A percentile compares a stretch with the other conserved stretches of the same genome.
These are phyloP conservation scores for Leccinum subrobustum DNA, from an alignment of 1,284 basidiomycete genomes.

Conservation along the genomic window DNA sequence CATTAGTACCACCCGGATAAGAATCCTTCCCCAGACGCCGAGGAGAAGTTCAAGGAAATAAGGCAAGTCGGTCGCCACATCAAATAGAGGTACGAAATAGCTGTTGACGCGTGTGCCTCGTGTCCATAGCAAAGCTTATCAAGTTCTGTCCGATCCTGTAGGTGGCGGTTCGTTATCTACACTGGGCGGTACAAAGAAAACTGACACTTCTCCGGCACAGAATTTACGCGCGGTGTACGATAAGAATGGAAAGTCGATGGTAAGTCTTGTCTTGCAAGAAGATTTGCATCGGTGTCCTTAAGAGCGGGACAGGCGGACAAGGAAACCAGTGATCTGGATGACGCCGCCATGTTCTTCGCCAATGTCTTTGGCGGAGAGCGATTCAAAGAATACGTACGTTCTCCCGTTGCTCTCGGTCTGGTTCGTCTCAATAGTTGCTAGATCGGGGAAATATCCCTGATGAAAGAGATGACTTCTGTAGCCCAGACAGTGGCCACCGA, in stretches of 20 bases:
- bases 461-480: constrained; percentile 85
- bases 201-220: constrained; percentile 40
- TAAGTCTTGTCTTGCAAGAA: constrained; percentile 32
- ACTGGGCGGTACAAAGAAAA: constrained; percentile 1
- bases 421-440: constrained; percentile 31
- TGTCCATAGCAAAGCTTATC: constrained; percentile 79
- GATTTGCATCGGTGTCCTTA: constrained; percentile 9
- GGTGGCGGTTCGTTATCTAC: constrained; percentile 30
- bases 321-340: constrained; percentile 74
- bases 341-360: constrained; percentile 89
- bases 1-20: constrained; percentile 91
- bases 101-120: constrained; percentile 21
- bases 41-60: constrained; percentile 93
- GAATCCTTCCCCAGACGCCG: constrained; percentile 84
- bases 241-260: constrained; percentile 90
- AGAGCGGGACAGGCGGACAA: constrained; percentile 55
- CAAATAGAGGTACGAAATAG: constrained; percentile 21
- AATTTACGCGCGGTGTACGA: constrained; percentile 92
- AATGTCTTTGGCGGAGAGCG: constrained; percentile 91
- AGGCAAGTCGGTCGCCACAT: constrained; percentile 49
- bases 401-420: neutral
- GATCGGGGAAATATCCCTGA: constrained; percentile 91
- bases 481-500: constrained; percentile 85
- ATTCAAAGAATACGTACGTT: constrained; percentile 80
- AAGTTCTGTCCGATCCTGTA: constrained; percentile 83